Percentiles rank a stretch among this genome's conserved stretches.
Evolutionary conservation across 805 yeast species (phyloP).

Genomic region (Wickerhamomyces ciferrii): DNA sequence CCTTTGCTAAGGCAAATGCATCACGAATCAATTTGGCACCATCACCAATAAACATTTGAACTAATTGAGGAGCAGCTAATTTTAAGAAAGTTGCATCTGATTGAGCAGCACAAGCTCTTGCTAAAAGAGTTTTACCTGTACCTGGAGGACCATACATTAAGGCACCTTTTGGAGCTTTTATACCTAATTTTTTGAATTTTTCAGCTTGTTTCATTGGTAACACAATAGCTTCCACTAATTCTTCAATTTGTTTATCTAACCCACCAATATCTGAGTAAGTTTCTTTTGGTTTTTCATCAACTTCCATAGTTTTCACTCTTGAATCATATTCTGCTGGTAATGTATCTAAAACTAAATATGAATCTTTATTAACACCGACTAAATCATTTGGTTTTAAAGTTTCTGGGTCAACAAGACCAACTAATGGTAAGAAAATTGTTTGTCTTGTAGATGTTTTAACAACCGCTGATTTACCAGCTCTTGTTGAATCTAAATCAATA

Average conservation of each 20-base stretch:
- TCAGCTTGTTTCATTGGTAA: slow-evolving; percentile 98
- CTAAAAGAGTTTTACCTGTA: slow-evolving; percentile 94
- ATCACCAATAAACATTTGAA: slow-evolving; percentile 98
- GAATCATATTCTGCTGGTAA: slow-evolving; percentile 97
- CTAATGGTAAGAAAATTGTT: slow-evolving; percentile 91
- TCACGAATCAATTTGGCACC: slow-evolving; percentile 98
- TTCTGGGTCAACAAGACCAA: slow-evolving; percentile 91
- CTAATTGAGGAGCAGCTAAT: slow-evolving; percentile 96
- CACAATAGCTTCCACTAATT: slow-evolving; percentile 96
- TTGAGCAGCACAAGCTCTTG: slow-evolving; percentile 99
- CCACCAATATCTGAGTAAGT: slow-evolving; percentile 98
- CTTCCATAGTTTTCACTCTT: slow-evolving; percentile 98
- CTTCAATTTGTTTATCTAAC: slow-evolving; percentile 96
- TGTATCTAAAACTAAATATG: slow-evolving; percentile 88
- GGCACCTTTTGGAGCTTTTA: slow-evolving; percentile 98
- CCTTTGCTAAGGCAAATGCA: slow-evolving; percentile 95
- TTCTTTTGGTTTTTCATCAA: slow-evolving; percentile 97
- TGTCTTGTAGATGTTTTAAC: slow-evolving; percentile 97
- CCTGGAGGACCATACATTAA: slow-evolving; percentile 99
- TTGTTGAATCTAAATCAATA: slow-evolving; percentile 84
- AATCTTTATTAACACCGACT: slow-evolving; percentile 96
- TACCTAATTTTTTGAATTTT: slow-evolving; percentile 88
- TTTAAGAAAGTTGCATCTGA: slow-evolving; percentile 95
- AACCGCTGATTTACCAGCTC: slow-evolving; percentile 96
- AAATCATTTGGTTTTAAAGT: slow-evolving; percentile 95